A percentile compares a stretch with the other conserved stretches of the same genome.
phyloP scores from a whole-genome alignment of 2,329 filamentous ascomycete genomes.

The Epicoccum nigrum region DNA sequence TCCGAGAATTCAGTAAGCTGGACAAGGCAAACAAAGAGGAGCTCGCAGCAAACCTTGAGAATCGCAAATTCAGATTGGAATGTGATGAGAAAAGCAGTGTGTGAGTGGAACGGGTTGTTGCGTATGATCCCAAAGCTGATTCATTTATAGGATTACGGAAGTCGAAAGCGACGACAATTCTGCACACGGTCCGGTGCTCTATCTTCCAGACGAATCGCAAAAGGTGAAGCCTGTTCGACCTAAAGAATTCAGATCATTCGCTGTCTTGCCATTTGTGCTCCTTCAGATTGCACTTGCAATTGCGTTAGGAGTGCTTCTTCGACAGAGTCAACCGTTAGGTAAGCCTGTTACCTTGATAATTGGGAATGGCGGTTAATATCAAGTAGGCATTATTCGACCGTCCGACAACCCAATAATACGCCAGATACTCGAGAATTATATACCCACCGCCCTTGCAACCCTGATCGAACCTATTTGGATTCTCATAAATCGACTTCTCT shows the following conservation, averaged over 20 bases:
- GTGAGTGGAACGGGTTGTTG: background rate
- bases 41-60: background rate
- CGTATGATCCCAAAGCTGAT: background rate
- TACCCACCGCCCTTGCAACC: slow-evolving; percentile 62
- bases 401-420: slow-evolving; percentile 46
- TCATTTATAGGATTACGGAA: background rate
- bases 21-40: background rate
- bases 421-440: slow-evolving; percentile 56
- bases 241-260: slow-evolving; percentile 1
- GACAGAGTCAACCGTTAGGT: background rate
- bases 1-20: slow-evolving; percentile 9
- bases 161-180: background rate
- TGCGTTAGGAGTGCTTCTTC: background rate
- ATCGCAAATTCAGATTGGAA: background rate
- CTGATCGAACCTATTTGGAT: slow-evolving; percentile 64
- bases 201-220: background rate
- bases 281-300: background rate
- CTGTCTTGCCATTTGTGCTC: background rate
- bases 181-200: background rate
- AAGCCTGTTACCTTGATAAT: background rate
- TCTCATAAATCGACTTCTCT: slow-evolving; percentile 60
- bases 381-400: slow-evolving; percentile 38
- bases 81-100: background rate
- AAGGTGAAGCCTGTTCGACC: slow-evolving; percentile 5
- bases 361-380: background rate